These are phyloP conservation scores for Candida tammaniensis DNA, from an alignment of 805 yeast species.

Conservation along the genomic window DNA sequence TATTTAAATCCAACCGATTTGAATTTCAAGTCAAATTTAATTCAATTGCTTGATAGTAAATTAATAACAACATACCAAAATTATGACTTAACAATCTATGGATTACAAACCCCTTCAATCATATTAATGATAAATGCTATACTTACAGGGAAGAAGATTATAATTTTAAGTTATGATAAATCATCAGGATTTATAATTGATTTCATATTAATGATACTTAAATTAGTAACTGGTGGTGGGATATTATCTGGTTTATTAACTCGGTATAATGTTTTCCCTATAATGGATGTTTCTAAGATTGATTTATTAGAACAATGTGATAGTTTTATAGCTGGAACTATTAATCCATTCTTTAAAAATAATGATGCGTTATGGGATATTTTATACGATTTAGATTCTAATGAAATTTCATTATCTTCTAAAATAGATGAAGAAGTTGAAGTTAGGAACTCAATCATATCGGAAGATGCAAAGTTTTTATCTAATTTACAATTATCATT, in stretches of 20 bases:
- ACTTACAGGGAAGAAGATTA: conserved; percentile 37
- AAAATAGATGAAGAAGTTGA: conserved; percentile 10
- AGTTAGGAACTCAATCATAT: conserved; percentile 35
- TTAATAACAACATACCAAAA: conserved; percentile 34
- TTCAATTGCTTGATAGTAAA: conserved; percentile 31
- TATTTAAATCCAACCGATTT: conserved; percentile 45
- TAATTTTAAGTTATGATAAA: conserved; percentile 40
- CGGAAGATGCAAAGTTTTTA: conserved; percentile 45
- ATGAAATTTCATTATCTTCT: conserved; percentile 29
- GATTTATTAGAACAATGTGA: conserved; percentile 43
- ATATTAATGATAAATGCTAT: conserved; percentile 35
- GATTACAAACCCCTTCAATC: conserved; percentile 49
- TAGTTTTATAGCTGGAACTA: conserved; percentile 60
- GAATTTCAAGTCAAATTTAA: conserved; percentile 38
- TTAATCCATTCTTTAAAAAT: conserved; percentile 61
- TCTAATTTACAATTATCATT: conserved; percentile 41
- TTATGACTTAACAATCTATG: conserved; percentile 52
- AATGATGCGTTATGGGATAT: conserved; percentile 58
- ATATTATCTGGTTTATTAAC: conserved; percentile 39
- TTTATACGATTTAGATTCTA: conserved; percentile 56
- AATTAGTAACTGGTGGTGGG: conserved; percentile 43
- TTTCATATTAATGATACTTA: conserved; percentile 36
- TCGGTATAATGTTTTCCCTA: conserved; percentile 49
- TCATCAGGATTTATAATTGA: conserved; percentile 41
- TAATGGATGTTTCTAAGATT: conserved; percentile 58